Evolutionary conservation across 2,329 filamentous ascomycete genomes (phyloP).

Genomic region (Fusarium aywerte): DNA sequence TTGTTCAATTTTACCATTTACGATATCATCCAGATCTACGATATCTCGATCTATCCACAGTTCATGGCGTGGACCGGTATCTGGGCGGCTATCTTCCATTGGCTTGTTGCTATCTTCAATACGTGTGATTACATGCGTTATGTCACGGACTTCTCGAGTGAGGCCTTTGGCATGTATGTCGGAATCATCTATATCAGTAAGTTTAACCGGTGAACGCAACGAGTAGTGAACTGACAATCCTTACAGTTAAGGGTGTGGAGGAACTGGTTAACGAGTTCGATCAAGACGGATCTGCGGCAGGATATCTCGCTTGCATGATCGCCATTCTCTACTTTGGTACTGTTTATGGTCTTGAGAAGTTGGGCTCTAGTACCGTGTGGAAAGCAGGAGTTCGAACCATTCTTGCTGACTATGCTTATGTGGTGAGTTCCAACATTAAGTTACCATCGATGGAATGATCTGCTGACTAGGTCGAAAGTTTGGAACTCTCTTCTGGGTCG

Average conservation of each 20-base stretch:
- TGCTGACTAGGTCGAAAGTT: neutral
- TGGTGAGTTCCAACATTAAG: neutral
- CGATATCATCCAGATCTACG: neutral
- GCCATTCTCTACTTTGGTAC: conserved; percentile 3
- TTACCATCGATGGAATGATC: no score
- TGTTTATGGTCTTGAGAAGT: neutral
- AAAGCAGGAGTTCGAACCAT: neutral
- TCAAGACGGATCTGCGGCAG: neutral
- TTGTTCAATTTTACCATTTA: conserved; percentile 11
- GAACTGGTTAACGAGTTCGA: conserved; percentile 4
- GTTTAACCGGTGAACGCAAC: fast-evolving
- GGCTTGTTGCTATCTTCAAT: conserved; percentile 2
- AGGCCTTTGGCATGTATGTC: neutral
- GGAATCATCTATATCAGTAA: conserved; percentile 9
- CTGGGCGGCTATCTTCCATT: conserved; percentile 4
- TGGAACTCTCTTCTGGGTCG: neutral
- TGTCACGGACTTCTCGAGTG: conserved; percentile 5
- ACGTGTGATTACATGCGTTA: conserved; percentile 9
- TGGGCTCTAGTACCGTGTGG: conserved; percentile 1
- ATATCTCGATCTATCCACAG: neutral
- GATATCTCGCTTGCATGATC: conserved; percentile 1
- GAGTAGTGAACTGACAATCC: neutral
- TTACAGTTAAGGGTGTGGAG: neutral
- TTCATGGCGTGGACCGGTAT: conserved; percentile 9
- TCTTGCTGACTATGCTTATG: conserved; percentile 3